These are phyloP conservation scores for Leccinum griseonigrum DNA, from an alignment of 1,284 basidiomycete genomes.

Conservation along the genomic window DNA sequence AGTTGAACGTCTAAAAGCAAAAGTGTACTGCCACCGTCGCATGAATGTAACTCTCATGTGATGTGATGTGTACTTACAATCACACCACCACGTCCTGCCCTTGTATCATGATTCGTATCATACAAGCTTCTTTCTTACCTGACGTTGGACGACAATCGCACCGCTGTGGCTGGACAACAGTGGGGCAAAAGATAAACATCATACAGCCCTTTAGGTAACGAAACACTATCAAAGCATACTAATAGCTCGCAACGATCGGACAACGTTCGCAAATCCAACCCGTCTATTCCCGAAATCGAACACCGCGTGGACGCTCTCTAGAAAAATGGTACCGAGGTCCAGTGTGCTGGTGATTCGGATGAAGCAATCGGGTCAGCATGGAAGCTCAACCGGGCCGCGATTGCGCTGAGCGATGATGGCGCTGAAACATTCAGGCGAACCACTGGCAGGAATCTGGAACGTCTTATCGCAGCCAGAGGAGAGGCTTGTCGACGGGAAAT, in stretches of 20 bases:
- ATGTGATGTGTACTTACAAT: constrained; percentile 47
- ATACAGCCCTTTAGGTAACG: too few species aligned
- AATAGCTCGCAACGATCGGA: too few species aligned
- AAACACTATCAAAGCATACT: too few species aligned
- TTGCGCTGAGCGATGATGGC: not conserved
- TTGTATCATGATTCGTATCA: constrained; percentile 48
- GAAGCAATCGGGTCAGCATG: not conserved
- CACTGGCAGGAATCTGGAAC: not conserved
- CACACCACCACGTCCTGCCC: constrained; percentile 60
- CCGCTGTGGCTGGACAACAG: constrained; percentile 14
- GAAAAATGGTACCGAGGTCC: not conserved
- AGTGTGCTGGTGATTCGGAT: not conserved
- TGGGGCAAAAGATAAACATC: too few species aligned
- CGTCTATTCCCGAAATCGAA: too few species aligned
- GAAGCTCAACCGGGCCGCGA: not conserved
- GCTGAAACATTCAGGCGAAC: not conserved
- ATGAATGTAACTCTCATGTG: constrained; percentile 39
- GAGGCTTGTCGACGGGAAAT: not conserved
- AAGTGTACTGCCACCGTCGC: not conserved
- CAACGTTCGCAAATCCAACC: too few species aligned
- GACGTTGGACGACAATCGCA: constrained; percentile 36
- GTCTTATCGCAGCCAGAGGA: not conserved
- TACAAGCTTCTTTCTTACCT: constrained; percentile 48
- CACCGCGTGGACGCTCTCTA: not conserved
- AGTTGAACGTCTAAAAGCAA: not conserved